phyloP scores from a whole-genome alignment of 2,329 filamentous ascomycete genomes.

The Fusarium subtropicale region DNA sequence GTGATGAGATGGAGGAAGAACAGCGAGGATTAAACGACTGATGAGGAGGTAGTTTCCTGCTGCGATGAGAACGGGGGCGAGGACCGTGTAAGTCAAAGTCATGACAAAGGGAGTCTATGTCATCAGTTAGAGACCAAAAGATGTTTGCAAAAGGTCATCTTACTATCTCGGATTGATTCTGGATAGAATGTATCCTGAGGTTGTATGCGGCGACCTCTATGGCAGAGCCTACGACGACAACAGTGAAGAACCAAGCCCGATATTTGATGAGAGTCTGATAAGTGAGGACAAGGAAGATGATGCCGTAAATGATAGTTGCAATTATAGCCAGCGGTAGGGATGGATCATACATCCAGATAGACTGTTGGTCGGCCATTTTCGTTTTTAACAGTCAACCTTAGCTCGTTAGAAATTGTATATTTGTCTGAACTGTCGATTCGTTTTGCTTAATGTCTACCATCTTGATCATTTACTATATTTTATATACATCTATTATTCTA shows the following conservation, averaged over 20 bases:
- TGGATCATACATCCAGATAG: conserved; percentile 59
- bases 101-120: conserved; percentile 53
- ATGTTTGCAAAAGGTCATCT: not conserved
- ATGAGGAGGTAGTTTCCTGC: conserved; percentile 65
- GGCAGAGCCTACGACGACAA: conserved; percentile 55
- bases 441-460: not conserved
- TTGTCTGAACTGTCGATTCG: not conserved
- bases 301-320: conserved; percentile 55
- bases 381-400: not conserved
- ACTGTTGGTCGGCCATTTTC: conserved; percentile 40
- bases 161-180: conserved; percentile 52
- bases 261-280: conserved; percentile 58
- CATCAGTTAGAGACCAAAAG: not conserved
- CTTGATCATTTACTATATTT: not conserved
- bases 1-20: conserved; percentile 51
- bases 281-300: conserved; percentile 53
- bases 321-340: conserved; percentile 57
- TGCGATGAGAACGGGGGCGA: conserved; percentile 62
- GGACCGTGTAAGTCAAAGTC: conserved; percentile 57
- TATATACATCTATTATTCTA: conserved; percentile 13
- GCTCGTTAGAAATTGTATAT: not conserved
- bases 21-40: conserved; percentile 57
- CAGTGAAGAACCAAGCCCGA: conserved; percentile 57
- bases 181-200: conserved; percentile 53
- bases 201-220: conserved; percentile 59